A percentile compares a stretch with the other conserved stretches of the same genome.
phyloP scores from a whole-genome alignment of 208 protist genomes.

The Phytomonas francai region DNA sequence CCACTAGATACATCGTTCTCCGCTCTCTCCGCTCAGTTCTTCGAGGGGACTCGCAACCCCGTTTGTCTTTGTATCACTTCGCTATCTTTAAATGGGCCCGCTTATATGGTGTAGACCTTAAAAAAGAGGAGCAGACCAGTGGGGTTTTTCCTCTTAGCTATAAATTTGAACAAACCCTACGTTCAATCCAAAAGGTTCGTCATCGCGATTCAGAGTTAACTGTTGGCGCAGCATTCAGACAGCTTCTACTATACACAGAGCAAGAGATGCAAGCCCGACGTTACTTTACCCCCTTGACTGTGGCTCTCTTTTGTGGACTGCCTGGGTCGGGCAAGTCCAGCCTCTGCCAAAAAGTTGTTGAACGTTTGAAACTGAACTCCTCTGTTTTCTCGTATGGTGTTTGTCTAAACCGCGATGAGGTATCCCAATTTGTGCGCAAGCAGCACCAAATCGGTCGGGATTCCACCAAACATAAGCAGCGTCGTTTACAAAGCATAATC shows the following conservation, averaged over 20 bases:
- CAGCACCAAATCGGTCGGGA: slow-evolving; percentile 23
- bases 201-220: slow-evolving; percentile 28
- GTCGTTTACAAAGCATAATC: slow-evolving; percentile 31
- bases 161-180: slow-evolving; percentile 31
- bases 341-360: slow-evolving; percentile 19
- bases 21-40: slow-evolving; percentile 66
- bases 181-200: slow-evolving; percentile 17
- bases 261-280: neutral
- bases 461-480: slow-evolving; percentile 70
- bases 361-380: slow-evolving; percentile 1
- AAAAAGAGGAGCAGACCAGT: slow-evolving; percentile 16
- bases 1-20: slow-evolving; percentile 63
- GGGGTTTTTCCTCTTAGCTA: slow-evolving; percentile 23
- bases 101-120: slow-evolving; percentile 8
- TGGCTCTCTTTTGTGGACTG: slow-evolving; percentile 62
- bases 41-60: slow-evolving; percentile 36
- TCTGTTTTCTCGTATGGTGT: slow-evolving; percentile 36
- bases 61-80: slow-evolving; percentile 42
- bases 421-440: slow-evolving; percentile 24
- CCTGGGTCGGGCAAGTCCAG: slow-evolving; percentile 65
- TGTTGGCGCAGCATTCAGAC: slow-evolving; percentile 30
- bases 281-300: slow-evolving; percentile 20
- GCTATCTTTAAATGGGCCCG: slow-evolving; percentile 40
- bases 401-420: slow-evolving; percentile 47
- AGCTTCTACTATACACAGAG: slow-evolving; percentile 27